Evolutionary conservation across 257 asterid species (phyloP), one percentile per base, ranked within the genome.

Genomic region (Eucommia ulmoides): DNA sequence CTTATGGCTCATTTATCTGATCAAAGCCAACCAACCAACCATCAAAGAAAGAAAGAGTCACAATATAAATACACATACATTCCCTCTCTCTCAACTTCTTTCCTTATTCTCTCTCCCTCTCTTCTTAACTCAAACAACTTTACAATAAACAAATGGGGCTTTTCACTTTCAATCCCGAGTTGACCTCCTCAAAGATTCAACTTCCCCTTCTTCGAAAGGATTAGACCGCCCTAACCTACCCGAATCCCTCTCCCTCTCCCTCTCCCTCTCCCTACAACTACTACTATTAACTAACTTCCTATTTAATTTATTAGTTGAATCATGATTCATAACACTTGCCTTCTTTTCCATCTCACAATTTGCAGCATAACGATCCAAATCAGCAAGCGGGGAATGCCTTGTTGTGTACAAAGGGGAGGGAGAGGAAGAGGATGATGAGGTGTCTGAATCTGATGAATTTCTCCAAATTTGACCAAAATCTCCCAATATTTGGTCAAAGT

Each of bases 401-500:
- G 56, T 29, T 7, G 38, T 54, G 35, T 59, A 68, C 55, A 69
- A 41, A 19, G 83, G 74, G n/a, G 85, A 74, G 18, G 79, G 73
- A 47, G 85, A 74, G n/a, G 83, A 76, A 0, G 85, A 65, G 45
- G 79, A 66, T 1, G 93, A 82, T 14, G 83, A 62, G 21, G 88
- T 63, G 57, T 82, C 93, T 0, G 84, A 82, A 66, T 78, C 93
- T 0, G 92, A 69, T 26, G 72, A 67, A 53, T 23, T 29, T 12
- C 38, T 29, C 38, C 38, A 62, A 55, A 18, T 35, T 23, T 25
- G 33, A 23, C 72, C 74, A 45, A 41, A 42, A 22, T 75, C 93
- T 12, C 68, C 64, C 7, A 29, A 29, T 12, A 29, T 50, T 48
- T 65, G 78, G 54, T 78, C 93, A 6, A 72, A 55, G 60, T 22